Percentiles rank a stretch among this genome's conserved stretches.
Evolutionary conservation across 2,329 filamentous ascomycete species (phyloP).

Genomic region (Aspergillus ibericus): DNA sequence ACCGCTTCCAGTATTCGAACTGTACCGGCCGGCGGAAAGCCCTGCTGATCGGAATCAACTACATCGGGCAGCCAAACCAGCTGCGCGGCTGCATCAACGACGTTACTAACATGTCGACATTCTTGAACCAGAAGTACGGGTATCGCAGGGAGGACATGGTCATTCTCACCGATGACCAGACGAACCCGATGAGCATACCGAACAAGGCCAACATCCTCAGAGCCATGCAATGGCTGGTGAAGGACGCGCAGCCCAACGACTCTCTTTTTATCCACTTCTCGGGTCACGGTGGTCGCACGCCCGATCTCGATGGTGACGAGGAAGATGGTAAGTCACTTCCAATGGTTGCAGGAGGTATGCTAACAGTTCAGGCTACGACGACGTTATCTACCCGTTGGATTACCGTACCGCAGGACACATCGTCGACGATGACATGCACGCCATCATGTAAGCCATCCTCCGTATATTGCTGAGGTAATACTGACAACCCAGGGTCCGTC

Average conservation of each 20-base stretch:
- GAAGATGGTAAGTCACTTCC: constrained; percentile 55
- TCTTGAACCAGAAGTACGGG: constrained; percentile 79
- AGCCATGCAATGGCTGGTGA: constrained; percentile 98
- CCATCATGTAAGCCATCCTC: constrained; percentile 53
- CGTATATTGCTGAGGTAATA: not conserved
- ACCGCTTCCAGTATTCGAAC: constrained; percentile 88
- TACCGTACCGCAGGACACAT: constrained; percentile 69
- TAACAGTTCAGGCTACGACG: constrained; percentile 58
- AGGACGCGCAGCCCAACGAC: constrained; percentile 87
- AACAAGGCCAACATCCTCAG: constrained; percentile 92
- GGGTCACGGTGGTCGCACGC: constrained; percentile 73
- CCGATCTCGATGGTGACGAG: constrained; percentile 72
- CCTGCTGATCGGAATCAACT: constrained; percentile 91
- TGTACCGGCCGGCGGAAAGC: constrained; percentile 88
- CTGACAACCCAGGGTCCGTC: constrained; percentile 56
- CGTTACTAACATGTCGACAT: constrained; percentile 92
- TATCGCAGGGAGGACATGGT: constrained; percentile 98
- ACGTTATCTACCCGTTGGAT: constrained; percentile 77
- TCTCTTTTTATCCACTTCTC: constrained; percentile 97
- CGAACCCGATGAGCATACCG: constrained; percentile 94
- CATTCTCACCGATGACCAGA: constrained; percentile 90
- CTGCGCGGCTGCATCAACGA: constrained; percentile 94
- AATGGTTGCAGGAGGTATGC: not conserved
- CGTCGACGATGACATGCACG: constrained; percentile 76
- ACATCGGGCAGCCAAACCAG: constrained; percentile 87